Evolutionary conservation across 2,329 filamentous ascomycete genomes (phyloP), one percentile per base, ranked within the genome.

Genomic region (Sporothrix globosa): DNA sequence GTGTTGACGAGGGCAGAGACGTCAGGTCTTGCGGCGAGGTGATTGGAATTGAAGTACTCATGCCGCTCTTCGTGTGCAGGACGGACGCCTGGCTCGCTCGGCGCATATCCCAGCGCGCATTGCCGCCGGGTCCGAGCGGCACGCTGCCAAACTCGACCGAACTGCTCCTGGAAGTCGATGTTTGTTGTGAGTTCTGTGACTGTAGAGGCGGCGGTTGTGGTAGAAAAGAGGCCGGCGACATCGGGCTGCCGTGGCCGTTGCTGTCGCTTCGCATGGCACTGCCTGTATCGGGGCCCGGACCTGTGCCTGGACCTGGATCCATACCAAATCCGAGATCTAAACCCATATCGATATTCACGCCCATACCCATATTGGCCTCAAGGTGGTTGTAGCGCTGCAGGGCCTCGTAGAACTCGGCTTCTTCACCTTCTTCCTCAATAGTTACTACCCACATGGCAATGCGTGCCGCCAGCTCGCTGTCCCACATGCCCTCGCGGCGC

Each of bases 401-500:
- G 4, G n/a, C 41, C 14, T 50, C 53, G 30, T 48, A 71, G n/a
- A 76, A 76, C 19, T 74, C 75, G 7, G 71, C 68, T 2, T 73
- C 70, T 10, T 80, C 79, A 2, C 82, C 81, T 7, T 81, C 81
- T 74, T 88, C 86, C 74, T 88, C 86, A 19, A 88, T 81, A 10
- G 81, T 78, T 76, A 85, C 83, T 50, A 88, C 81, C 85, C 86
- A 88, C 71, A 80, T 81, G 61, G 82, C 83, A 73, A 88, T 87
- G 9, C 82, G 82, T 1, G 86, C 86, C 13, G 83, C 81, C 72
- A 88, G 81, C 73, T 87, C 84, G 74, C 86, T 89, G 75, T 92
- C 89, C 89, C 89, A 91, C 83, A 91, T 88, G 27, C 87, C 89
- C 78, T 91, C 90, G 65, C 88, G 82, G 60, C 88, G 83, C 9